Evolutionary conservation across 768 basidiomycete species (phyloP).

Genomic region (Tricholoma matsutake): DNA sequence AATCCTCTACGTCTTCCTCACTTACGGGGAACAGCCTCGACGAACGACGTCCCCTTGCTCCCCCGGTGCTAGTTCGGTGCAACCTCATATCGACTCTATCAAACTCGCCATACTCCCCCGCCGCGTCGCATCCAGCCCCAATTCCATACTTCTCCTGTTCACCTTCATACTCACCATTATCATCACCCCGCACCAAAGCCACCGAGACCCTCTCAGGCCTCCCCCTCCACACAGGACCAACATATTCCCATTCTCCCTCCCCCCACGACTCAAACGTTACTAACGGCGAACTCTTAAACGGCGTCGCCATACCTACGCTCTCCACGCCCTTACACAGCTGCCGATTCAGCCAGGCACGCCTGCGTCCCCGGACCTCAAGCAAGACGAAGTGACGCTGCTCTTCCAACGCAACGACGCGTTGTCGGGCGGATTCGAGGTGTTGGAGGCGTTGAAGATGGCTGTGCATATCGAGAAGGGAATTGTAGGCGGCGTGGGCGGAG

Average conservation of each 20-base stretch:
- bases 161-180: neutral
- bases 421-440: conserved; percentile 39
- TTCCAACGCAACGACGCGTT: conserved; percentile 37
- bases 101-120: conserved; percentile 16
- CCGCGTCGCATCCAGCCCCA: conserved; percentile 2
- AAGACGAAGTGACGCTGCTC: conserved; percentile 38
- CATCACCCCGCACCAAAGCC: neutral
- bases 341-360: conserved; percentile 66
- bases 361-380: conserved; percentile 55
- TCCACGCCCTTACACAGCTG: conserved; percentile 28
- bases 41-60: conserved; percentile 9
- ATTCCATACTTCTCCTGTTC: neutral
- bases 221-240: neutral
- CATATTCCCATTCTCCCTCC: conserved; percentile 9
- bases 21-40: conserved; percentile 38
- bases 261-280: conserved; percentile 33
- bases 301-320: conserved; percentile 40
- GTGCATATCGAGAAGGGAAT: conserved; percentile 28
- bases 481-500: conserved; percentile 31
- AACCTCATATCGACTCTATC: conserved; percentile 8
- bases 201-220: neutral
- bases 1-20: conserved; percentile 32
- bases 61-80: conserved; percentile 6
- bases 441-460: conserved; percentile 40
- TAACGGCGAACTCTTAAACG: conserved; percentile 50